Evolutionary conservation across 2,329 filamentous ascomycete species (phyloP).

Genomic region (Aspergillus aculeatus): DNA sequence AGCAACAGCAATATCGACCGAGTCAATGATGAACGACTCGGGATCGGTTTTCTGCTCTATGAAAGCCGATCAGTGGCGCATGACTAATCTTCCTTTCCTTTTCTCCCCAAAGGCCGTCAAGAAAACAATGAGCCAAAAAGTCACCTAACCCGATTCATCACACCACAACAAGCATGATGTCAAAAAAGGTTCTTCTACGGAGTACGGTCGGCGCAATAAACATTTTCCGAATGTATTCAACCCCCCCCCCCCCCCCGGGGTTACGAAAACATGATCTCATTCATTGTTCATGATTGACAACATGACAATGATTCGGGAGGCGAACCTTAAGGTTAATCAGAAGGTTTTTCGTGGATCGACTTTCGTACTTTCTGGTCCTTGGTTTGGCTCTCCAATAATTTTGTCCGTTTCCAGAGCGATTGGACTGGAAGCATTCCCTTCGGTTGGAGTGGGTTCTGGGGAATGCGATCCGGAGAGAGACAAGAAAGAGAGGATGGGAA

Average conservation of each 20-base stretch:
- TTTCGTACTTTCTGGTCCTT: not conserved
- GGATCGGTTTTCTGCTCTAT: not conserved
- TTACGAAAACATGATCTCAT: not conserved
- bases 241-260: not conserved
- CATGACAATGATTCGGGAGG: not conserved
- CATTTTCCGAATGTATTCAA: not conserved
- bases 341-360: not conserved
- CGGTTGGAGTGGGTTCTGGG: not conserved
- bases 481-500: not conserved
- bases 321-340: not conserved
- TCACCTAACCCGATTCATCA: no score
- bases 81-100: not conserved
- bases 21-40: not conserved
- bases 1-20: not conserved
- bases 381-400: not conserved
- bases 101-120: no score
- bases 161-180: no score
- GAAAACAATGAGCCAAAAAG: no score
- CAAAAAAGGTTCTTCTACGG: no score
- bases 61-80: not conserved
- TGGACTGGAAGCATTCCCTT: not conserved
- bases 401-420: not conserved
- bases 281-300: not conserved
- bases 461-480: not conserved
- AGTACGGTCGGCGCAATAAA: no score